phyloP scores from a whole-genome alignment of 805 yeast species.

The Nakazawaea populi region DNA sequence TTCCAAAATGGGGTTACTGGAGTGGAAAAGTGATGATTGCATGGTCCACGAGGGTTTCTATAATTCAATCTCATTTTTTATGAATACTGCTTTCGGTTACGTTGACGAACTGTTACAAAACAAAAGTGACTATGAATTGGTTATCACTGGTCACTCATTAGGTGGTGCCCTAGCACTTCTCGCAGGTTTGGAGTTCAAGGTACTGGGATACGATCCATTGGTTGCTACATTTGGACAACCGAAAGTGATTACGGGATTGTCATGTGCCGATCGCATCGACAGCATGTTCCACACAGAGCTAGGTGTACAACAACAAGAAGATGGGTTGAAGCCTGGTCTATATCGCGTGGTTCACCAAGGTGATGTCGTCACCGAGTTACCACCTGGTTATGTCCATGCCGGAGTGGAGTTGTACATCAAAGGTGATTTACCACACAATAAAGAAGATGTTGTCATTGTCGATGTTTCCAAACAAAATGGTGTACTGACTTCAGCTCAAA shows the following conservation, averaged over 20 bases:
- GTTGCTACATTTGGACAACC: slow-evolving; percentile 63
- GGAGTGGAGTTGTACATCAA: slow-evolving; percentile 49
- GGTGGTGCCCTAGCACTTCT: slow-evolving; percentile 69
- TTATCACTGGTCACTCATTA: slow-evolving; percentile 68
- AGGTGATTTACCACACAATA: slow-evolving; percentile 28
- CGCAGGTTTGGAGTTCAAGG: slow-evolving; percentile 54
- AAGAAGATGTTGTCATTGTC: background rate
- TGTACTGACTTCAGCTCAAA: background rate
- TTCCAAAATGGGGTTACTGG: background rate
- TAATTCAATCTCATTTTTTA: slow-evolving; percentile 34
- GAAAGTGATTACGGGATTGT: slow-evolving; percentile 46
- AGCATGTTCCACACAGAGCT: slow-evolving; percentile 32
- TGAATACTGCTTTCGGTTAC: background rate
- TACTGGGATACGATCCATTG: slow-evolving; percentile 47
- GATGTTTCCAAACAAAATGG: background rate
- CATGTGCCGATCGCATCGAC: slow-evolving; percentile 48
- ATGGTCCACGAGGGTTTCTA: slow-evolving; percentile 61
- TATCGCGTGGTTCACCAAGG: slow-evolving; percentile 51
- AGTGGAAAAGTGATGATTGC: slow-evolving; percentile 4
- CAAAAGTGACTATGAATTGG: slow-evolving; percentile 37
- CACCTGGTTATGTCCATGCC: slow-evolving; percentile 45
- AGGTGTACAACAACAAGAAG: background rate
- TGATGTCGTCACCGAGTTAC: slow-evolving; percentile 56
- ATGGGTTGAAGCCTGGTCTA: slow-evolving; percentile 29
- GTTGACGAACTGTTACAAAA: slow-evolving; percentile 28